A percentile compares a stretch with the other conserved stretches of the same genome.
These are phyloP conservation scores for Entomortierella parvispora DNA, from an alignment of 192 early-diverging fungal genomes.

Conservation along the genomic window DNA sequence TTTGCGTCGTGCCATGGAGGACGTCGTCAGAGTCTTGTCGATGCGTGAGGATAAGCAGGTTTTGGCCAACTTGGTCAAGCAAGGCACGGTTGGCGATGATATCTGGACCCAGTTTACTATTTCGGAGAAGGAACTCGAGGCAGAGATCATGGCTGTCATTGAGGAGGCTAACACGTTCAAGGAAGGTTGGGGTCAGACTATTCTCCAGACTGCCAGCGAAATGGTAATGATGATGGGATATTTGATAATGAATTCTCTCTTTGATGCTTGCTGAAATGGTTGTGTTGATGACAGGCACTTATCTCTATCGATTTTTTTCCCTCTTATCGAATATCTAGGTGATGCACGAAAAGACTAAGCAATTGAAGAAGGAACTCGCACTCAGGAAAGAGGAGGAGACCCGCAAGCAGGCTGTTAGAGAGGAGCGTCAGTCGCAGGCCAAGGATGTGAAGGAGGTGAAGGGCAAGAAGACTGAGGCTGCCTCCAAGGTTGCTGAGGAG, in stretches of 20 bases:
- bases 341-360: constrained; percentile 50
- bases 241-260: neutral
- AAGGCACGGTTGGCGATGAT: constrained; percentile 88
- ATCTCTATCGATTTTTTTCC: too few species aligned
- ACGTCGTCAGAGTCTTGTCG: constrained; percentile 79
- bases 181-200: constrained; percentile 85
- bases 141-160: constrained; percentile 85
- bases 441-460: constrained; percentile 22
- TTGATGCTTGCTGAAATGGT: neutral
- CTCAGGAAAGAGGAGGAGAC: constrained; percentile 39
- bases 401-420: constrained; percentile 36
- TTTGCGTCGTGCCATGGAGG: constrained; percentile 86
- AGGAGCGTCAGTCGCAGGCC: constrained; percentile 25
- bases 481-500: constrained; percentile 20
- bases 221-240: constrained; percentile 57
- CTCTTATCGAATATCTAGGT: constrained; percentile 11
- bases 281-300: too few species aligned
- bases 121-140: constrained; percentile 85
- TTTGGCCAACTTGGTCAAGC: constrained; percentile 78
- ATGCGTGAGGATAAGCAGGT: constrained; percentile 87
- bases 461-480: too few species aligned
- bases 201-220: constrained; percentile 87
- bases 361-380: constrained; percentile 47
- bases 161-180: constrained; percentile 86
- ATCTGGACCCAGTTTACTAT: constrained; percentile 79